Base-by-base conservation (phyloP, 2,329 filamentous ascomycete genomes). In the Samsoniella hepiali region DNA sequence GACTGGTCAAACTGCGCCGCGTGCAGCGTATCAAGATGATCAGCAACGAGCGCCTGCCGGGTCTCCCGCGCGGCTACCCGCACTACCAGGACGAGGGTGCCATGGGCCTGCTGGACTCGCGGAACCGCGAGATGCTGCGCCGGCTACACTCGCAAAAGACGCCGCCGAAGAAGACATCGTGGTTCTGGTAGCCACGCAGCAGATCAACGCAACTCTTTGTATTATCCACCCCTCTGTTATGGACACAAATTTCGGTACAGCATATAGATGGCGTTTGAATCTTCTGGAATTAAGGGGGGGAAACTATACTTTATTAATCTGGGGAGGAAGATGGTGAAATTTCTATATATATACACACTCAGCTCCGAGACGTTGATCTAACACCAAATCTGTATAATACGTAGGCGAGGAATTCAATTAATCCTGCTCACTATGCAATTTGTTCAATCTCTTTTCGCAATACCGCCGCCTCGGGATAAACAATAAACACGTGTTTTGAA, bases 1-100 rank as follows among this genome's bases (percentile, higher is more conserved):
- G 95, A 5, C 82, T 98, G 55, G 82, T 84, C 59, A 96, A 92
- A 76, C 83, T 99, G 67, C 87, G 91, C 67, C 90, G 90, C 73
- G 90, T 97, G 32, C 92, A 96, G 79, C 85, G 92, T 65, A 88
- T 97, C 67, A 91, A 89, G 72, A 97, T 97, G 92, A 93, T 77
- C 71, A 75, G 77, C 65, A 75, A 74, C 61, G 78, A 80, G 67
- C 71, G 76, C 51, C 74, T 76, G 3, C 71, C 49, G 1, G 58
- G 73, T 27, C 67, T 79, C 49, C 73, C 76, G 3, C 74, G 76
- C 5, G 73, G 68, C 65, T 75, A 73, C 67, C 77, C 78, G 27
- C 80, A 81, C 63, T 78, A 83, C 65, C 75, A 77, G 55, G 79
- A 82, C 64, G 81, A 82, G 62, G 77, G 79, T 32, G 79, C 82